A percentile compares a stretch with the other conserved stretches of the same genome.
Evolutionary conservation across 441 rosid genomes (phyloP).

Genomic region (Euphorbia celastroides): DNA sequence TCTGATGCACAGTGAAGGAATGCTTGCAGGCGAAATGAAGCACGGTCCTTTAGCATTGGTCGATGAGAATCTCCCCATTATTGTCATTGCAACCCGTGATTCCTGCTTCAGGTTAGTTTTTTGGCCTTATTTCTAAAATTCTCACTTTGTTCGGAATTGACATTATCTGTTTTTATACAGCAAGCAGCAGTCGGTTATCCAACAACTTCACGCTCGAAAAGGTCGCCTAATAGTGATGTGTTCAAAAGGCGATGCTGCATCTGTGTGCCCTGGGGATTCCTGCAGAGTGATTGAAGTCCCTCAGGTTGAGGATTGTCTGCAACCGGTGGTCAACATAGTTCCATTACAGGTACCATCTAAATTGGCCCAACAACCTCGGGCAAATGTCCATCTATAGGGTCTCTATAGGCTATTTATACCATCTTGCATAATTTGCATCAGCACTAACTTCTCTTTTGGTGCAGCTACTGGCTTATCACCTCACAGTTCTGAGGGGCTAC

Average conservation of each 20-base stretch:
- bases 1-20: constrained; percentile 95
- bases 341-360: constrained; percentile 72
- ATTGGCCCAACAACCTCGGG: not conserved
- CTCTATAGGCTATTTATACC: not conserved
- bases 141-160: constrained; percentile 7
- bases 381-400: not conserved
- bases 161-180: constrained; percentile 32
- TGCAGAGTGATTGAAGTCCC: constrained; percentile 85
- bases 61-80: constrained; percentile 83
- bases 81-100: constrained; percentile 85
- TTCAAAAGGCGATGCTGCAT: constrained; percentile 64
- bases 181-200: constrained; percentile 93
- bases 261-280: constrained; percentile 58
- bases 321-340: constrained; percentile 80
- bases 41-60: constrained; percentile 93
- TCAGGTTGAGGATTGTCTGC: constrained; percentile 91
- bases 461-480: constrained; percentile 93
- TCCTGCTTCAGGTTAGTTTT: constrained; percentile 65
- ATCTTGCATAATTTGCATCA: not conserved
- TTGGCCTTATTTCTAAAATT: not conserved
- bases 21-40: constrained; percentile 98
- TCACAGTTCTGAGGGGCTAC: constrained; percentile 84
- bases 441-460: constrained; percentile 6
- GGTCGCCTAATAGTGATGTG: constrained; percentile 86
- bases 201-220: constrained; percentile 91